Evolutionary conservation across 371 early-diverging fungal species (phyloP).

Genomic region (Sanchytrium tribonematis): DNA sequence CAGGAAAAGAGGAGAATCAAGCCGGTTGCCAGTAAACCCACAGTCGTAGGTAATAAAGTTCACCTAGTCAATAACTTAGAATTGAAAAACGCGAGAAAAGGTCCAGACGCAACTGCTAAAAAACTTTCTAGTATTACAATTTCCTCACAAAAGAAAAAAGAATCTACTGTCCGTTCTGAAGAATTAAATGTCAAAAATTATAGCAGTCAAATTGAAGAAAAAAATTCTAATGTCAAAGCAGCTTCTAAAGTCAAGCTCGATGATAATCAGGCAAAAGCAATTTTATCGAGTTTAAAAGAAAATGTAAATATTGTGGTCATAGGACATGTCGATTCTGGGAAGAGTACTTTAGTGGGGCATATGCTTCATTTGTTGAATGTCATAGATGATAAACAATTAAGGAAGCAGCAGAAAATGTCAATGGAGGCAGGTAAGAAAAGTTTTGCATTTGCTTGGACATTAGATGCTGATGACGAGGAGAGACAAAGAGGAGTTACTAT

Average conservation of each 20-base stretch:
- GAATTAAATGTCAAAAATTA: not conserved
- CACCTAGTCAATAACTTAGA: not conserved
- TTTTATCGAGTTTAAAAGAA: not conserved
- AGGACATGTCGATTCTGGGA: constrained; percentile 98
- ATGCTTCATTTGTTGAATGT: constrained; percentile 58
- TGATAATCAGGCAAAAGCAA: constrained; percentile 1
- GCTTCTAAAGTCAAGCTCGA: not conserved
- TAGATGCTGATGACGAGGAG: constrained; percentile 80
- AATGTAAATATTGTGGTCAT: constrained; percentile 80
- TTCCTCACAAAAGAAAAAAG: not conserved
- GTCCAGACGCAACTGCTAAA: not conserved
- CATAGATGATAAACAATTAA: constrained; percentile 60
- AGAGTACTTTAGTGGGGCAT: constrained; percentile 93
- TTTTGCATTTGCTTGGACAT: constrained; percentile 81
- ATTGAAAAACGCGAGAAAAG: not conserved
- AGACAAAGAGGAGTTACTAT: constrained; percentile 82
- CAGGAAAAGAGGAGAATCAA: not conserved
- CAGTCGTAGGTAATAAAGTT: not conserved
- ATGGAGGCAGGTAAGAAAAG: constrained; percentile 69
- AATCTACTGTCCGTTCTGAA: not conserved
- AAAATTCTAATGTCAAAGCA: not conserved
- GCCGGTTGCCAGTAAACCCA: not conserved
- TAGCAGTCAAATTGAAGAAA: not conserved
- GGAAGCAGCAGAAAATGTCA: constrained; percentile 72
- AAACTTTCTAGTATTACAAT: not conserved